Conservation (phyloP, 116 monocot genomes). For the Trichopus zeylanicus region DNA sequence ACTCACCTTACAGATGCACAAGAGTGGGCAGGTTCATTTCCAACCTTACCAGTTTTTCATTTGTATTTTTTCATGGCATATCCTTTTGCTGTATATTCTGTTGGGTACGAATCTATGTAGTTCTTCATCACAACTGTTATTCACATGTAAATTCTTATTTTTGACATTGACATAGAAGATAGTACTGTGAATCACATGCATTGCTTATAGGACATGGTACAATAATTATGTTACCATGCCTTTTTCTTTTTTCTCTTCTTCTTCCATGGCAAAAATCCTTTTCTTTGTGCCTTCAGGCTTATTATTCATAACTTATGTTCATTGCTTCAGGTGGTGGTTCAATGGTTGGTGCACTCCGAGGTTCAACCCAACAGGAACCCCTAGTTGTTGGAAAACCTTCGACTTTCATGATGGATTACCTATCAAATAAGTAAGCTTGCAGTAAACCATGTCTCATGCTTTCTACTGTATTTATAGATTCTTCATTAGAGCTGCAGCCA, state of each 20-base stretch:
- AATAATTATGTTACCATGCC: neutral
- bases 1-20: constrained; percentile 99
- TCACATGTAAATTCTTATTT: too few relatives aligned
- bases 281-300: neutral
- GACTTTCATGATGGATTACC: constrained; percentile 98
- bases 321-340: constrained; percentile 76
- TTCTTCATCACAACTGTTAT: too few relatives aligned
- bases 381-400: constrained; percentile 92
- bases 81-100: too few relatives aligned
- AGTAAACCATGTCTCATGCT: neutral
- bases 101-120: too few relatives aligned
- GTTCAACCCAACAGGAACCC: constrained; percentile 81
- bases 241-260: neutral
- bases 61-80: neutral
- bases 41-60: neutral
- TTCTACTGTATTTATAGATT: neutral
- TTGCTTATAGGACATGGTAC: too few relatives aligned
- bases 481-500: too few relatives aligned
- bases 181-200: too few relatives aligned
- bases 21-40: constrained; percentile 89
- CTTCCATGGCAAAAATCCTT: neutral
- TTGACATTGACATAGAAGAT: too few relatives aligned
- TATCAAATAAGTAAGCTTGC: constrained; percentile 53
- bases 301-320: neutral
- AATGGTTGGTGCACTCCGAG: constrained; percentile 87